Evolutionary conservation across 2,329 filamentous ascomycete species (phyloP).

Genomic region (Bimuria novae-zelandiae): DNA sequence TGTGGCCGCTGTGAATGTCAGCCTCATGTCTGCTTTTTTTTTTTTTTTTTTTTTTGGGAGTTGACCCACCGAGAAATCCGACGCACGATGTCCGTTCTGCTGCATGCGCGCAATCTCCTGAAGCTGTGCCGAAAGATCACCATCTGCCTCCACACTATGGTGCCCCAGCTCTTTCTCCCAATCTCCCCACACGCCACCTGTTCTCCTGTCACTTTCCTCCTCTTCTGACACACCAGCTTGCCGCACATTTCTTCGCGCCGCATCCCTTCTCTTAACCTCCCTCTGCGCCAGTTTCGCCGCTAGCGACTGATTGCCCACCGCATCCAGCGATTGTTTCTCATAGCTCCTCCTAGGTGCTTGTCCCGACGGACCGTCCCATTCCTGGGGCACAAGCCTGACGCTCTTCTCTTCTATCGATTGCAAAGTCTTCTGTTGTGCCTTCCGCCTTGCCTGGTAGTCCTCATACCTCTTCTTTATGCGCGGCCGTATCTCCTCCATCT

Average conservation of each 20-base stretch:
- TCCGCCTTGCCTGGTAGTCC: constrained; percentile 43
- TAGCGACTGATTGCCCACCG: constrained; percentile 36
- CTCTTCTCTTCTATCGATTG: constrained; percentile 31
- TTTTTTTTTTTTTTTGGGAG: too few relatives aligned
- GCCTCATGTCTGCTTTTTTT: constrained; percentile 3
- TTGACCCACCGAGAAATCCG: constrained; percentile 35
- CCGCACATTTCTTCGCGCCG: constrained; percentile 55
- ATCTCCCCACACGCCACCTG: constrained; percentile 58
- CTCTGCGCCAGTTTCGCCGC: constrained; percentile 42
- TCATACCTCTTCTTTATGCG: constrained; percentile 73
- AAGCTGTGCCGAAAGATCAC: constrained; percentile 59
- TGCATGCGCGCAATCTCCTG: constrained; percentile 53
- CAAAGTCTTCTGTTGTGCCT: constrained; percentile 30
- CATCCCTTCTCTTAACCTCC: constrained; percentile 41
- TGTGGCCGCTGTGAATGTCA: constrained; percentile 30
- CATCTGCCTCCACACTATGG: constrained; percentile 42
- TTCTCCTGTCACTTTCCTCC: constrained; percentile 61
- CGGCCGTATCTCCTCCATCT: constrained; percentile 79
- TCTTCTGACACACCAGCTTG: constrained; percentile 62
- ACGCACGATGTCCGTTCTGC: constrained; percentile 27
- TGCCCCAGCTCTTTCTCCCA: constrained; percentile 52
- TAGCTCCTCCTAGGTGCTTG: constrained; percentile 27
- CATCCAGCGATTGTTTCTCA: constrained; percentile 38
- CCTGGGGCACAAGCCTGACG: constrained; percentile 20
- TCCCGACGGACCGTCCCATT: constrained; percentile 28